Conservation (phyloP, 2,329 filamentous ascomycete genomes). For the Talaromyces sp. region DNA sequence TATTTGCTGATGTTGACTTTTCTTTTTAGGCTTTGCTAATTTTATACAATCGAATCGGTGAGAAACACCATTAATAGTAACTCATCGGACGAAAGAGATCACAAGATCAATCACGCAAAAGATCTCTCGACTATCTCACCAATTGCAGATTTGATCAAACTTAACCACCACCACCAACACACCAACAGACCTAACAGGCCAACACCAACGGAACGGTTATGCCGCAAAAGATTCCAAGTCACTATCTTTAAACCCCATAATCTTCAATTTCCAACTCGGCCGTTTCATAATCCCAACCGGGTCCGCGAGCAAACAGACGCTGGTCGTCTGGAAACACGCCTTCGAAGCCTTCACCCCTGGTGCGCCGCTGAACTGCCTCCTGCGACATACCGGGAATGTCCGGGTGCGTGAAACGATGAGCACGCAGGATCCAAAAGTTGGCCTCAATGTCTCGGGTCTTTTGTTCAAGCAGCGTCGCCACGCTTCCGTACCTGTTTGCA, state of each 20-base stretch:
- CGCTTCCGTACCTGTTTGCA: constrained; percentile 13
- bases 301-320: constrained; percentile 24
- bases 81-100: not conserved
- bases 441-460: constrained; percentile 13
- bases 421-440: constrained; percentile 26
- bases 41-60: not conserved
- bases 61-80: not conserved
- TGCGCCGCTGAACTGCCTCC: constrained; percentile 12
- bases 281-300: constrained; percentile 27
- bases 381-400: constrained; percentile 14
- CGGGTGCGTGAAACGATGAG: constrained; percentile 26
- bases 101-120: not conserved
- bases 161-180: not conserved
- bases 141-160: not conserved
- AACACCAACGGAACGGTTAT: not conserved
- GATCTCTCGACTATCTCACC: not conserved
- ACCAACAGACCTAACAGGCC: not conserved
- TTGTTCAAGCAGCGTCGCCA: not conserved
- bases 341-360: constrained; percentile 23
- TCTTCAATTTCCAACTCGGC: constrained; percentile 28
- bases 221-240: not conserved
- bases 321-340: constrained; percentile 20
- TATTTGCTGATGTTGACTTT: not conserved
- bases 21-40: no score
- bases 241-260: not conserved